Evolutionary conservation across 129 eudicot genomes (phyloP).

Genomic region (Lactuca sativa): DNA sequence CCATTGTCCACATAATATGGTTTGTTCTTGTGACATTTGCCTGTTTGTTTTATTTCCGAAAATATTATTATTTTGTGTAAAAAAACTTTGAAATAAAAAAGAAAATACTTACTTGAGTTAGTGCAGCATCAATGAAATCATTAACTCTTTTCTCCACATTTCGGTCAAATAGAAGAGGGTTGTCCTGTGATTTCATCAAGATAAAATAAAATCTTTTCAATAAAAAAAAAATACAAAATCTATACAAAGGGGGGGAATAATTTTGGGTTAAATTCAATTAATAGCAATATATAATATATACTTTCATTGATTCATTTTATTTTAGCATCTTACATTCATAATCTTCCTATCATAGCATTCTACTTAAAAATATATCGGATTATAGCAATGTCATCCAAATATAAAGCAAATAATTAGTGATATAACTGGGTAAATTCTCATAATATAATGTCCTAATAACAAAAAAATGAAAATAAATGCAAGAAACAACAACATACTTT

Average conservation of each 20-base stretch:
- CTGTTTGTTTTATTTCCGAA: slow-evolving; percentile 25
- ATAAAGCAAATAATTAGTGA: no score
- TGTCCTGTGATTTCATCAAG: slow-evolving; percentile 51
- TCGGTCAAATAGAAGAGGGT: slow-evolving; percentile 68
- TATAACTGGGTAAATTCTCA: not conserved
- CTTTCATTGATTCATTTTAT: no score
- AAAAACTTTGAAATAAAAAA: slow-evolving; percentile 10
- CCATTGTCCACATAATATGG: slow-evolving; percentile 99
- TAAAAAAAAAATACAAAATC: slow-evolving; percentile 9
- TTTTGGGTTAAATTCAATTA: not conserved
- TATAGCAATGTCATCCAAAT: not conserved
- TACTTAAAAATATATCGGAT: not conserved
- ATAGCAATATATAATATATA: not conserved
- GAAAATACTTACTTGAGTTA: slow-evolving; percentile 51
- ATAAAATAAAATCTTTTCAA: not conserved
- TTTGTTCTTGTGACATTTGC: slow-evolving; percentile 83
- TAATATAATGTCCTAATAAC: no score
- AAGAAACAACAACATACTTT: no score
- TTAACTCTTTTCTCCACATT: slow-evolving; percentile 70
- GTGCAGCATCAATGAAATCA: slow-evolving; percentile 79
- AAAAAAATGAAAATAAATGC: not conserved
- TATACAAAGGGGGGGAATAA: not conserved
- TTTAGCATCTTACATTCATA: not conserved
- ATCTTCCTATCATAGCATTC: not conserved
- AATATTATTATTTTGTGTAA: not conserved